Conservation (phyloP, 2,329 filamentous ascomycete species). For the Fusarium buharicum region DNA sequence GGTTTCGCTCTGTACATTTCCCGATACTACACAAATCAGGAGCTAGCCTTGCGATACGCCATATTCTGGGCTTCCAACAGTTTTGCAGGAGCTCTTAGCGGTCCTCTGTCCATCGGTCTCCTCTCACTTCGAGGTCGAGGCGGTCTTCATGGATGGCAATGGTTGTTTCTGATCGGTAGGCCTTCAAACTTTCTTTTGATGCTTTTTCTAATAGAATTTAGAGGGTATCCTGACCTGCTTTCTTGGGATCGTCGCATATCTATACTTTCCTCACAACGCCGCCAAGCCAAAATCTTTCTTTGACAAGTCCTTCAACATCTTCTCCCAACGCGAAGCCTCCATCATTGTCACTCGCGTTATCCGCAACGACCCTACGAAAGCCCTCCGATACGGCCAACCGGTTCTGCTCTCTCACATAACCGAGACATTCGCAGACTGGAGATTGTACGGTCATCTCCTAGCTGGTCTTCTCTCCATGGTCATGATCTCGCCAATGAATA, state of each 20-base stretch:
- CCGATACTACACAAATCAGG: slow-evolving; percentile 46
- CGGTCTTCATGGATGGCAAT: slow-evolving; percentile 47
- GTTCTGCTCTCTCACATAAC: slow-evolving; percentile 41
- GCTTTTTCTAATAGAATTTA: slow-evolving; percentile 1
- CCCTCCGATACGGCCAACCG: slow-evolving; percentile 37
- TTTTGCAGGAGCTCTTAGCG: slow-evolving; percentile 44
- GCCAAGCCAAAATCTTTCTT: slow-evolving; percentile 44
- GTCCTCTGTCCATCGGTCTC: slow-evolving; percentile 44
- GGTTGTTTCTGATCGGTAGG: slow-evolving; percentile 47
- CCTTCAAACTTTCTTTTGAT: accelerated
- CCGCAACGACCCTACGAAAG: slow-evolving; percentile 46
- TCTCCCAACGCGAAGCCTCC: slow-evolving; percentile 41
- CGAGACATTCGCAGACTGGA: slow-evolving; percentile 45
- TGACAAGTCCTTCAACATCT: slow-evolving; percentile 40
- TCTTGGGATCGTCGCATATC: slow-evolving; percentile 40
- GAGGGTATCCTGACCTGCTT: slow-evolving; percentile 45
- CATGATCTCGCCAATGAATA: slow-evolving; percentile 48
- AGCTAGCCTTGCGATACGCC: slow-evolving; percentile 44
- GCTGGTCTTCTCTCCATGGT: slow-evolving; percentile 46
- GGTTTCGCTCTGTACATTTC: slow-evolving; percentile 49
- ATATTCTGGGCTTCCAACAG: slow-evolving; percentile 49
- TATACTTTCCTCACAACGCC: slow-evolving; percentile 45
- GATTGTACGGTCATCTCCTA: slow-evolving; percentile 45
- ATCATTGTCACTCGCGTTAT: slow-evolving; percentile 46
- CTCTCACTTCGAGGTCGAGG: slow-evolving; percentile 42